phyloP scores from a whole-genome alignment of 495 filamentous ascomycete genomes.

The Letharia columbiana region DNA sequence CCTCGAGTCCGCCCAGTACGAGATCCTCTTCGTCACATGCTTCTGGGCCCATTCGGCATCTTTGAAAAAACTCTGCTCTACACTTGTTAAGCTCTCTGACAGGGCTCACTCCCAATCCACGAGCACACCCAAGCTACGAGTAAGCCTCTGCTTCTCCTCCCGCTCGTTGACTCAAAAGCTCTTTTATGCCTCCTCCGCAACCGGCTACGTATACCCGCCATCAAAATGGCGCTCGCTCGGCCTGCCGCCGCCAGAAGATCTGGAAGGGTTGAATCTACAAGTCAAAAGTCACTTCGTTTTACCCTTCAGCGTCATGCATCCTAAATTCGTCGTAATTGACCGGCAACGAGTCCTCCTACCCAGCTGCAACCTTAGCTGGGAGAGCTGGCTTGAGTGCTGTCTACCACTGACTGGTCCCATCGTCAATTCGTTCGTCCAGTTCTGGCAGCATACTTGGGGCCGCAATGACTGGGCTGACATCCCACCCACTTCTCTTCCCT shows the following conservation, averaged over 20 bases:
- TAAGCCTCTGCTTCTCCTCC: constrained; percentile 60
- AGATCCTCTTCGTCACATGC: constrained; percentile 66
- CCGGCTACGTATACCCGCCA: constrained; percentile 50
- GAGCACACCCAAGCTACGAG: constrained; percentile 33
- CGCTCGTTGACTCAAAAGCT: constrained; percentile 58
- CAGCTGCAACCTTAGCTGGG: constrained; percentile 70
- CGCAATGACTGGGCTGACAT: constrained; percentile 19
- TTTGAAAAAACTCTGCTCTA: constrained; percentile 38
- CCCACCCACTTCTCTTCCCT: not conserved
- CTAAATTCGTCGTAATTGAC: constrained; percentile 67
- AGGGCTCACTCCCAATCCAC: constrained; percentile 20
- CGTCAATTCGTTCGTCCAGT: constrained; percentile 45
- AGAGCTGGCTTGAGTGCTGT: constrained; percentile 65
- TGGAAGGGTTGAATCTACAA: constrained; percentile 51
- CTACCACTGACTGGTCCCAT: constrained; percentile 50
- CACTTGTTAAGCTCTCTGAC: constrained; percentile 45
- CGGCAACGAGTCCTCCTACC: constrained; percentile 50
- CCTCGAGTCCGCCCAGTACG: constrained; percentile 45
- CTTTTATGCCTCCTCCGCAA: constrained; percentile 47
- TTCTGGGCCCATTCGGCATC: constrained; percentile 61
- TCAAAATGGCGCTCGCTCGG: constrained; percentile 50
- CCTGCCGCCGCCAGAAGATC: constrained; percentile 43
- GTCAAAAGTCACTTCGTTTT: constrained; percentile 64
- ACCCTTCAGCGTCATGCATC: constrained; percentile 69
- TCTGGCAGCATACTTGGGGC: constrained; percentile 53